phyloP scores from a whole-genome alignment of 352 stramenopile genomes.

The Phytophthora niederhauseri region DNA sequence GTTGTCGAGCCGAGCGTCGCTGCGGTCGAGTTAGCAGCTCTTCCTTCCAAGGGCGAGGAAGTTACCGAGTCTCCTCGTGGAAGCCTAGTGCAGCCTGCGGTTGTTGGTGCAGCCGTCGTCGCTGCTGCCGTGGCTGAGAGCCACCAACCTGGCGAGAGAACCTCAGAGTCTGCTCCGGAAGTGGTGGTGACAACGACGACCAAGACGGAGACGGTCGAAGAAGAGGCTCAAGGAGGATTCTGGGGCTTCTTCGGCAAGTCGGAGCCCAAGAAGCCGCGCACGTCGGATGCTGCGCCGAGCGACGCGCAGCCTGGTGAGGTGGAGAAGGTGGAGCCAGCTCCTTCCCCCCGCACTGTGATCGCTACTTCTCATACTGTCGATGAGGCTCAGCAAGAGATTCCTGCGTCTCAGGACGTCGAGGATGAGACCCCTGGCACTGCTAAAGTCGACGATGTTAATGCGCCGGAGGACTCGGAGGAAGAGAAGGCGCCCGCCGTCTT shows the following conservation, averaged over 20 bases:
- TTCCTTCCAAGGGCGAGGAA: not conserved
- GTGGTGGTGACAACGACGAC: not conserved
- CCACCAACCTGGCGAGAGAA: not conserved
- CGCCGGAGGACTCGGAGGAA: constrained; percentile 6
- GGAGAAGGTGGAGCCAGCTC: constrained; percentile 1
- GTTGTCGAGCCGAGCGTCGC: not conserved
- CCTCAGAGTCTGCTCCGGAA: not conserved
- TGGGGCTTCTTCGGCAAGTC: constrained; percentile 34
- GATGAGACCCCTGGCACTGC: not conserved
- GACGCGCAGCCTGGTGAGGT: not conserved
- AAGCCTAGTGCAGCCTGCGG: not conserved
- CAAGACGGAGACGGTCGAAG: not conserved
- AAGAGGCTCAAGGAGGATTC: constrained; percentile 25
- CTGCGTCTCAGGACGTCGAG: constrained; percentile 3
- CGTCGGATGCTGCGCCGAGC: not conserved
- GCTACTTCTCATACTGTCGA: not conserved
- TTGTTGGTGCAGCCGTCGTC: not conserved
- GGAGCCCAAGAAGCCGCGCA: constrained; percentile 9
- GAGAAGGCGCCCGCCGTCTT: not conserved
- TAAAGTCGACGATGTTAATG: not conserved
- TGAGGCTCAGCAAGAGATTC: constrained; percentile 6
- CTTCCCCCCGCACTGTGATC: not conserved
- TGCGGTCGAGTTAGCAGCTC: not conserved
- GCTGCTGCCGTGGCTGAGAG: not conserved
- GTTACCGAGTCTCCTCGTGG: not conserved